Evolutionary conservation across 805 yeast genomes (phyloP), one percentile per base, ranked within the genome.

Genomic region (Saccharomycopsis sp.): DNA sequence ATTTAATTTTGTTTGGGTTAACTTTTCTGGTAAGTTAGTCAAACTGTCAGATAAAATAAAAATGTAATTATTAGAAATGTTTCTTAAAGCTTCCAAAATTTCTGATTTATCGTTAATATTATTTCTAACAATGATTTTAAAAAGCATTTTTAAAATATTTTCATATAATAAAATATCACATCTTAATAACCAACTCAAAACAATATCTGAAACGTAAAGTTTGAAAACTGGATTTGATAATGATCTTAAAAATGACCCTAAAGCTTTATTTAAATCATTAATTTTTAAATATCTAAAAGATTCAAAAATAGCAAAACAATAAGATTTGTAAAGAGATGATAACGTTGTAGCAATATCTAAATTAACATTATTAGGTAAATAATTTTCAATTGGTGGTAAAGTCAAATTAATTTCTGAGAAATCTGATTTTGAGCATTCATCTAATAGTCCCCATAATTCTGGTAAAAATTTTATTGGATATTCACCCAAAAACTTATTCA

Each of bases 151-250:
- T 18, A 79, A 63, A 50, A 73, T 58, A 26, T 66, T 64, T 42
- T 56, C 55, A 58, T 79, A 82, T 59, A 79, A 69, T n/a, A 70
- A 61, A 44, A 68, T 51, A 55, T 86, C 95, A 53, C 86, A 80
- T 35, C 69, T 61, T 25, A 66, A 51, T n/a, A 81, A 67, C 94
- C 95, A 85, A 13, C 67, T 67, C 4, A 64, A 51, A 12, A 76
- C 51, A 5, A 60, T 57, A 12, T 70, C 70, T 9, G 70, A 61
- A 5, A 64, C 64, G 52, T 77, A 71, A 18, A 84, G 59, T 49
- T 71, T 71, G 52, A 69, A 71, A 31, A 77, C 80, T 3, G 82
- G 81, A 0, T 74, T 64, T 0, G 87, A 74, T 40, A 84, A 64
- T 1, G 74, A 64, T 13, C 65, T 66, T 41, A 62, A 70, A 55